phyloP scores from a whole-genome alignment of 805 yeast genomes.

The Teunomyces cretensis region DNA sequence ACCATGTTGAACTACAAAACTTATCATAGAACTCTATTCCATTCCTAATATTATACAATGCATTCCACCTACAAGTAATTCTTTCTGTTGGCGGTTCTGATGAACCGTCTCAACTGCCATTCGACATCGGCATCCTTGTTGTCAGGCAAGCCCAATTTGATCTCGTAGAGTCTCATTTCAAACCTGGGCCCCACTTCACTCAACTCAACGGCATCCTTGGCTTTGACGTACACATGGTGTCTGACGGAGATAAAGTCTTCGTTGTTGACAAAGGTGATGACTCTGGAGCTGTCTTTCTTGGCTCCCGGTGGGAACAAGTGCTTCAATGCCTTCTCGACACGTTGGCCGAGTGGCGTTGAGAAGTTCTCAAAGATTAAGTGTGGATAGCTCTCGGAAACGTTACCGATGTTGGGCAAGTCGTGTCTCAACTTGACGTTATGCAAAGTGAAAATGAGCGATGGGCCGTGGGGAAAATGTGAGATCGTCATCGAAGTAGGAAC shows the following conservation, averaged over 20 bases:
- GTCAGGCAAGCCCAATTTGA: constrained; percentile 86
- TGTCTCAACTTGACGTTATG: constrained; percentile 95
- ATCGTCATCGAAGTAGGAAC: constrained; percentile 92
- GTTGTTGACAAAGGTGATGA: constrained; percentile 85
- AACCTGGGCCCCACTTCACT: constrained; percentile 99
- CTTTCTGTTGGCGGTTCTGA: constrained; percentile 93
- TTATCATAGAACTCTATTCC: constrained; percentile 1
- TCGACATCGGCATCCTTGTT: constrained; percentile 97
- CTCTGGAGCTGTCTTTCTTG: constrained; percentile 83
- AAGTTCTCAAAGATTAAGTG: constrained; percentile 92
- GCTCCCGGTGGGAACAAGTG: constrained; percentile 97
- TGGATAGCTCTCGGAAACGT: constrained; percentile 88
- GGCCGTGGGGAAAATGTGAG: constrained; percentile 97
- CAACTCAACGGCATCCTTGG: constrained; percentile 84
- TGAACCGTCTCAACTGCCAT: constrained; percentile 91
- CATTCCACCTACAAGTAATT: constrained; percentile 55
- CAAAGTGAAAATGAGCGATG: constrained; percentile 88
- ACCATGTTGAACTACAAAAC: constrained; percentile 1
- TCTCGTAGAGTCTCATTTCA: constrained; percentile 90
- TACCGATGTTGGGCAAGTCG: constrained; percentile 82
- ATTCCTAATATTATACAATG: constrained; percentile 5
- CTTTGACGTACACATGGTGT: constrained; percentile 90
- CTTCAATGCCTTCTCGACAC: constrained; percentile 78
- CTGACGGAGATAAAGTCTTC: constrained; percentile 93
- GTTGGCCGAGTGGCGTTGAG: constrained; percentile 72